These are phyloP conservation scores for Mrakia frigida DNA, from an alignment of 768 basidiomycete genomes.

Conservation along the genomic window DNA sequence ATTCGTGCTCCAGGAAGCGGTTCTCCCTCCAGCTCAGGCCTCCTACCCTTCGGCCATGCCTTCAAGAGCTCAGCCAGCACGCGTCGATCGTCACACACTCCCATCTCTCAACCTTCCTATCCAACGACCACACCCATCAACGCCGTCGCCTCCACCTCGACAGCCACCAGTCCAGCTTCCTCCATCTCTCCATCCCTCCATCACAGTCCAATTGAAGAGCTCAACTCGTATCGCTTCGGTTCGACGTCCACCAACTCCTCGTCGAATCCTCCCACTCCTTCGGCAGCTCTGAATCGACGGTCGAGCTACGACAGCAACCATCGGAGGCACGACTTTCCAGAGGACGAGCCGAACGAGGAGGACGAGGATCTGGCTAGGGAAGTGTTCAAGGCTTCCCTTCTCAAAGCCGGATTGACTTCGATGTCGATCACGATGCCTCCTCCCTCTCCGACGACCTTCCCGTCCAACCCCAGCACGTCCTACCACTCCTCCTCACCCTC, in stretches of 20 bases:
- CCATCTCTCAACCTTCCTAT: slow-evolving; percentile 3
- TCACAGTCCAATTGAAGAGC: slow-evolving; percentile 16
- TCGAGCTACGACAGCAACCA: slow-evolving; percentile 19
- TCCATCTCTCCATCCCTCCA: neutral
- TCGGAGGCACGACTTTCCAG: slow-evolving; percentile 3
- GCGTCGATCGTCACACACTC: slow-evolving; percentile 20
- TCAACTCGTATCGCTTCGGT: slow-evolving; percentile 27
- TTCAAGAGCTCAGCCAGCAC: slow-evolving; percentile 5
- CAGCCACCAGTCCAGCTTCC: slow-evolving; percentile 6
- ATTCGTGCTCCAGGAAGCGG: slow-evolving; percentile 6
- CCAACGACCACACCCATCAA: neutral
- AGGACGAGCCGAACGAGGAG: slow-evolving; percentile 14
- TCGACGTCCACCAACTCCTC: neutral
- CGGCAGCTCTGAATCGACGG: neutral
- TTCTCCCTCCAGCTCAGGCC: slow-evolving; percentile 12
- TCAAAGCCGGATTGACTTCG: slow-evolving; percentile 26
- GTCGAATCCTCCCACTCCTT: neutral
- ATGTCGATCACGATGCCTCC: slow-evolving; percentile 24
- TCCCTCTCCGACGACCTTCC: neutral
- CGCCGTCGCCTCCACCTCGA: slow-evolving; percentile 10
- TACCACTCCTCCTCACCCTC: neutral
- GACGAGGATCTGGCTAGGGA: slow-evolving; percentile 26
- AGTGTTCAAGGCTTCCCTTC: slow-evolving; percentile 24
- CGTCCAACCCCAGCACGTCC: slow-evolving; percentile 1
- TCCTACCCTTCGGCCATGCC: slow-evolving; percentile 22